Percentiles rank a stretch among this genome's conserved stretches.
Evolutionary conservation across 768 basidiomycete species (phyloP).

Genomic region (Panaeolus cyanescens): DNA sequence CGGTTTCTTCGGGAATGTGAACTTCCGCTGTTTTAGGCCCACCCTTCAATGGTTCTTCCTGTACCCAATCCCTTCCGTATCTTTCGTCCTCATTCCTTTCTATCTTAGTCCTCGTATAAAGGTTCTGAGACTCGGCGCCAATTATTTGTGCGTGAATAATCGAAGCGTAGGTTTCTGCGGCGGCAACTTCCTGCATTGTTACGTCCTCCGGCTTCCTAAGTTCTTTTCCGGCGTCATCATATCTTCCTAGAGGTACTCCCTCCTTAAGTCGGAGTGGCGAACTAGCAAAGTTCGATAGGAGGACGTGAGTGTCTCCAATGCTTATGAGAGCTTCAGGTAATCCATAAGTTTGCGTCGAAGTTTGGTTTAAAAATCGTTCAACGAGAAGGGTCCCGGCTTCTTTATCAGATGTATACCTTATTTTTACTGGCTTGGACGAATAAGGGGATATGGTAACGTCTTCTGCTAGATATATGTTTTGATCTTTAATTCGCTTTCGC

Average conservation of each 20-base stretch:
- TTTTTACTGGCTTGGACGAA: constrained; percentile 3
- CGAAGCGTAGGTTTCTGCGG: too few relatives aligned
- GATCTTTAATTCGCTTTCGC: not conserved
- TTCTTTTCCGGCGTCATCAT: not conserved
- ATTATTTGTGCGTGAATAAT: too few relatives aligned
- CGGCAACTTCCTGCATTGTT: too few relatives aligned
- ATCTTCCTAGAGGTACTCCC: not conserved
- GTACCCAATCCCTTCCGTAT: not conserved
- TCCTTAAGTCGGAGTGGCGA: not conserved
- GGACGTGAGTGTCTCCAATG: not conserved
- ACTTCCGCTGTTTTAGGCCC: constrained; percentile 30
- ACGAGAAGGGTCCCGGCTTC: not conserved
- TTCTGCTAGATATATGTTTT: constrained; percentile 2
- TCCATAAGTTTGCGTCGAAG: not conserved
- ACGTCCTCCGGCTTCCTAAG: too few relatives aligned
- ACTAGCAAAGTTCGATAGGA: not conserved
- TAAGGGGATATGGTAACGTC: constrained; percentile 13
- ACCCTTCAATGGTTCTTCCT: constrained; percentile 18
- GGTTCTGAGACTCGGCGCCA: too few relatives aligned
- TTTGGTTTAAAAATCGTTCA: not conserved
- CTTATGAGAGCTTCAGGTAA: not conserved
- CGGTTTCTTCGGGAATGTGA: constrained; percentile 14
- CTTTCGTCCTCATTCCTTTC: too few relatives aligned
- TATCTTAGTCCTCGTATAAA: not conserved
- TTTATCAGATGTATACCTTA: not conserved